Evolutionary conservation across 345 rosid genomes (phyloP), one percentile per base, ranked within the genome.

Genomic region (Hypericum perforatum): DNA sequence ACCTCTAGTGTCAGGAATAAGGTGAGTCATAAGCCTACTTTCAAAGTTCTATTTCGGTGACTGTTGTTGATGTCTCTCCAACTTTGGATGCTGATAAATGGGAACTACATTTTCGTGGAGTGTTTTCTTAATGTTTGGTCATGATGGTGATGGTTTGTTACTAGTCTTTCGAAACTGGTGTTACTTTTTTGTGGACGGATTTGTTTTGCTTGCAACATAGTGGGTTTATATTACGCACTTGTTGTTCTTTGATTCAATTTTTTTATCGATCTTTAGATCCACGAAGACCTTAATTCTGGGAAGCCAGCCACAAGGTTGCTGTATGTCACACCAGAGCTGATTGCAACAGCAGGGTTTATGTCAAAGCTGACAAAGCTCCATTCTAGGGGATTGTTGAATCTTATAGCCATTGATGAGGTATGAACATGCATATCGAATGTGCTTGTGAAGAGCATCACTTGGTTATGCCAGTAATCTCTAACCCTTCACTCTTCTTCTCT

Each of bases 331-430:
- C 98, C 96, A 37, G 98, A 92, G 60, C 32, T 92, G 78, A 75
- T 85, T 36, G 95, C 90, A 12, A 92, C 95, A 0, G 37, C 80
- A 16, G 96, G 90, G 52, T 92, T 88, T 75, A 85, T 81, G 89
- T 71, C 80, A 42, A 87, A 82, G 79, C 78, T 92, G 54, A 75
- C 42, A 43, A 92, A 76, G 68, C 68, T 92, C 52, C 80, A 81
- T 70, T 60, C 74, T n/a, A 78, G 94, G 66, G 98, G 98, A 61
- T 76, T 92, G 62, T 73, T 92, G 71, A 92, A 74, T 72, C 89
- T 92, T 47, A 77, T 92, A 61, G 94, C 98, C 45, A 72, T 92
- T 39, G 96, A 92, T 74, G 98, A 92, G 96, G 98, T 88, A 52
- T 58, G 64, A 29, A 49, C 29, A 11, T 53, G 9, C 1, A 7